Evolutionary conservation across 257 asterid species (phyloP), one percentile per base, ranked within the genome.

Genomic region (Misopates orontium): DNA sequence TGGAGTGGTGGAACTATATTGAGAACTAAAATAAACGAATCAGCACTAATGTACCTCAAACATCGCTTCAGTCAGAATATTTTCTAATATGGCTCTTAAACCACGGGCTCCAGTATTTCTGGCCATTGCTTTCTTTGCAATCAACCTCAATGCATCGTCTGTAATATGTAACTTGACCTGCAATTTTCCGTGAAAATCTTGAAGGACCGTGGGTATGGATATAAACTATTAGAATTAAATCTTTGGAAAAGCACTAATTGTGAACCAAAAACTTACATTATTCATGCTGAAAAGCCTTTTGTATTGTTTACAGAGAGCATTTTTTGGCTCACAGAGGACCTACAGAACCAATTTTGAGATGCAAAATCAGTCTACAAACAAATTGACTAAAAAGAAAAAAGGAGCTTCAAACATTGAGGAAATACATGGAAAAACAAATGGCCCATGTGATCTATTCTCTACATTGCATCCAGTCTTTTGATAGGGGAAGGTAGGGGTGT

Each of bases 71-170:
- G 95, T 91, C 77, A 91, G 73, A 64, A 87, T 78, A 79, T 74
- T 76, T 85, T 91, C 98, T 66, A 91, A 63, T 72, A 91, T 88
- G 74, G 98, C 80, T 81, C 98, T 84, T 78, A 91, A 79, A 67
- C 98, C 98, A 70, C 98, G 95, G 10, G 96, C 98, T 61, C 98
- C 98, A 9, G 95, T 91, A 71, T 79, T 87, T 73, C 68, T 87
- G 24, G 85, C 80, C 67, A 87, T 83, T 48, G 95, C 98, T 78
- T 85, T 82, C 77, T 82, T 78, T 5, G 98, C 96, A 73, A 91
- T 85, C 73, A 85, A 77, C 76, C 79, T 83, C 76, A 89, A 68
- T 55, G 95, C 95, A 58, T 71, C 52, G 14, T 87, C 84, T 24
- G 91, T 82, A 78, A 89, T 89, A 49, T 81, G 84, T 70, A 89